phyloP scores from a whole-genome alignment of 2,329 filamentous ascomycete genomes.

The Raffaelea albimanens region DNA sequence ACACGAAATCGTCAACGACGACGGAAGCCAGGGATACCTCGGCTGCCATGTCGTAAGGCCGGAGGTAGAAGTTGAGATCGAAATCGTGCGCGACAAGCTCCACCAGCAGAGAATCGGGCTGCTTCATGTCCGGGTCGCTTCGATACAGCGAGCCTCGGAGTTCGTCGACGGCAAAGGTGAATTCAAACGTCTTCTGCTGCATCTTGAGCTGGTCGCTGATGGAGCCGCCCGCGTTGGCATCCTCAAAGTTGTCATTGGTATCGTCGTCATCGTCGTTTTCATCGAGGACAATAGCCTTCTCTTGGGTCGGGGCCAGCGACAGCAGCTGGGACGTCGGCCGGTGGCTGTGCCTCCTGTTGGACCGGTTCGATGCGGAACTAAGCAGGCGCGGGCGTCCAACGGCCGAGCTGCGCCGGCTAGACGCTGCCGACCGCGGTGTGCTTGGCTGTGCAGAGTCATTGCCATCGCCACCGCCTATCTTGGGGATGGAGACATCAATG shows the following conservation, averaged over 20 bases:
- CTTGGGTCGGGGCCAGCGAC: conserved; percentile 49
- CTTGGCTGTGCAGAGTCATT: conserved; percentile 11
- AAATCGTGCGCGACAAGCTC: conserved; percentile 89
- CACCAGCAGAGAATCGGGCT: conserved; percentile 73
- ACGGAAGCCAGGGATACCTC: conserved; percentile 82
- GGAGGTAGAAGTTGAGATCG: conserved; percentile 75
- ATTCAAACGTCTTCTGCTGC: conserved; percentile 87
- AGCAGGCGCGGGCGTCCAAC: conserved; percentile 30
- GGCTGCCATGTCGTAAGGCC: conserved; percentile 86
- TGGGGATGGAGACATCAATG: conserved; percentile 90
- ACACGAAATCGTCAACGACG: conserved; percentile 89
- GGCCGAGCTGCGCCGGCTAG: background rate
- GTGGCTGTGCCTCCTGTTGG: conserved; percentile 37
- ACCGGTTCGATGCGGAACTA: conserved; percentile 36
- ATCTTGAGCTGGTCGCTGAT: conserved; percentile 54
- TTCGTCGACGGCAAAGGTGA: conserved; percentile 92
- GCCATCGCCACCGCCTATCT: conserved; percentile 53
- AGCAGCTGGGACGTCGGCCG: conserved; percentile 60
- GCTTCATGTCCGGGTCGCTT: conserved; percentile 68
- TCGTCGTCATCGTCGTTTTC: conserved; percentile 57
- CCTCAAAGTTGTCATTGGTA: conserved; percentile 56
- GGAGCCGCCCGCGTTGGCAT: conserved; percentile 47
- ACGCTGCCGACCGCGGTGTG: too few relatives aligned
- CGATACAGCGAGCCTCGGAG: conserved; percentile 87
- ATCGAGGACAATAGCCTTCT: conserved; percentile 62